phyloP scores from a whole-genome alignment of 306 rosid genomes.

The Rosa multiflora region DNA sequence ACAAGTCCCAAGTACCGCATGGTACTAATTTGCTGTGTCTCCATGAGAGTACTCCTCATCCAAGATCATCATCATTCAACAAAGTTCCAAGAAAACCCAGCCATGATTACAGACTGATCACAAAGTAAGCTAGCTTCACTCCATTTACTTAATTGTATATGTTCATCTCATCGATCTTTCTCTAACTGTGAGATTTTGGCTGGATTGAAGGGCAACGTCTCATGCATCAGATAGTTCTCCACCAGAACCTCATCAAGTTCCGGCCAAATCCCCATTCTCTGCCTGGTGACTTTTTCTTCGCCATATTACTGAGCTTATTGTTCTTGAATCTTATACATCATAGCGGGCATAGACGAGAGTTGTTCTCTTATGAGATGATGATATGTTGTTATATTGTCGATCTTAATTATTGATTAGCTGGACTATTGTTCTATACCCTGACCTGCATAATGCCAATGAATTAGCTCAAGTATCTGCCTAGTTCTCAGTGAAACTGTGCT shows the following conservation, averaged over 20 bases:
- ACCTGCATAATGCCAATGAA: too few relatives aligned
- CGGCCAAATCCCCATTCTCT: not conserved
- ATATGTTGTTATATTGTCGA: not conserved
- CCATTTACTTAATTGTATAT: not conserved
- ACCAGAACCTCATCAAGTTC: conserved; percentile 11
- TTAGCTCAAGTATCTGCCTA: not conserved
- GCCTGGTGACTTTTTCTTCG: not conserved
- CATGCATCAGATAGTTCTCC: conserved; percentile 1
- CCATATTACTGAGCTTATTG: not conserved
- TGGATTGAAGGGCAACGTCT: conserved; percentile 5
- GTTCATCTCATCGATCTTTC: not conserved
- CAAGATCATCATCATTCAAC: conserved; percentile 2
- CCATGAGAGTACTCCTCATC: not conserved
- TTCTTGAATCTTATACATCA: not conserved
- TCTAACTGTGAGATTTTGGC: not conserved
- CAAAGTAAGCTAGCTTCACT: conserved; percentile 6
- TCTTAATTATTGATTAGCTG: not conserved
- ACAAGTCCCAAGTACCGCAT: conserved; percentile 1
- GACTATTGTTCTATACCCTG: too few relatives aligned
- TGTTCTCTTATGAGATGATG: not conserved
- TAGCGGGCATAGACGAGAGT: not conserved
- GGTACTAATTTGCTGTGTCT: not conserved
- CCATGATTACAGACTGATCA: not conserved
- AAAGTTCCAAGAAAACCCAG: conserved; percentile 3
- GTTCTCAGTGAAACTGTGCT: not conserved